These are phyloP conservation scores for Penicillium hordei DNA, from an alignment of 2,329 filamentous ascomycete species.

Conservation along the genomic window DNA sequence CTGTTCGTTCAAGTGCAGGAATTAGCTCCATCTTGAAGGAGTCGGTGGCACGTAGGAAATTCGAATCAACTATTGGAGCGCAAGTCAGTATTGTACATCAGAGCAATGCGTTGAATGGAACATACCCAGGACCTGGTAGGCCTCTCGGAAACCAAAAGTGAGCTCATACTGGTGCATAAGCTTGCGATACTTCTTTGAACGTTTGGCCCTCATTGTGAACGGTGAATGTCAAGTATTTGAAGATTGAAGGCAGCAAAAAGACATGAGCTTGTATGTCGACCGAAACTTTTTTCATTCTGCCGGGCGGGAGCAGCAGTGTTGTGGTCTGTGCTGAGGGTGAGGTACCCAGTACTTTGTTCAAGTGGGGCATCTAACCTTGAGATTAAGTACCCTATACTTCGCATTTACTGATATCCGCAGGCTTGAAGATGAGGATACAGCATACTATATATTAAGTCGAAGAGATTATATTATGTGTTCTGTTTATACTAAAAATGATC, in stretches of 20 bases:
- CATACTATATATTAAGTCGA: background rate
- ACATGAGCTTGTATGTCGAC: slow-evolving; percentile 14
- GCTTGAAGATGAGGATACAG: background rate
- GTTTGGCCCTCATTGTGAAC: slow-evolving; percentile 64
- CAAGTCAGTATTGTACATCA: slow-evolving; percentile 16
- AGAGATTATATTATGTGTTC: background rate
- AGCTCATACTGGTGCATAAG: slow-evolving; percentile 90
- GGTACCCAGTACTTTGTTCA: slow-evolving; percentile 2
- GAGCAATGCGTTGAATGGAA: slow-evolving; percentile 15
- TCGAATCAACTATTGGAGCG: slow-evolving; percentile 66
- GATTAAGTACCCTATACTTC: background rate
- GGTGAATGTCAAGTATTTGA: slow-evolving; percentile 8
- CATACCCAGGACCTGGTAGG: slow-evolving; percentile 81
- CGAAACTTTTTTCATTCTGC: slow-evolving; percentile 41
- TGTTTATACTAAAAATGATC: background rate
- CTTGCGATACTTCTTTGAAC: slow-evolving; percentile 76
- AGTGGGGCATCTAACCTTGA: background rate
- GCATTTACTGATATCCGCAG: background rate
- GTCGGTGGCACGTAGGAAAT: slow-evolving; percentile 77
- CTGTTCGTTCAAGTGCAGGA: slow-evolving; percentile 71
- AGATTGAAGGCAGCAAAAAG: slow-evolving; percentile 11
- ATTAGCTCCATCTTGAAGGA: slow-evolving; percentile 89
- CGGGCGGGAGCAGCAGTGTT: slow-evolving; percentile 30
- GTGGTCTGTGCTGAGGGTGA: slow-evolving; percentile 27
- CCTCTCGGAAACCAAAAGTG: slow-evolving; percentile 86